phyloP scores from a whole-genome alignment of 306 rosid species.

The Nissolia schottii region DNA sequence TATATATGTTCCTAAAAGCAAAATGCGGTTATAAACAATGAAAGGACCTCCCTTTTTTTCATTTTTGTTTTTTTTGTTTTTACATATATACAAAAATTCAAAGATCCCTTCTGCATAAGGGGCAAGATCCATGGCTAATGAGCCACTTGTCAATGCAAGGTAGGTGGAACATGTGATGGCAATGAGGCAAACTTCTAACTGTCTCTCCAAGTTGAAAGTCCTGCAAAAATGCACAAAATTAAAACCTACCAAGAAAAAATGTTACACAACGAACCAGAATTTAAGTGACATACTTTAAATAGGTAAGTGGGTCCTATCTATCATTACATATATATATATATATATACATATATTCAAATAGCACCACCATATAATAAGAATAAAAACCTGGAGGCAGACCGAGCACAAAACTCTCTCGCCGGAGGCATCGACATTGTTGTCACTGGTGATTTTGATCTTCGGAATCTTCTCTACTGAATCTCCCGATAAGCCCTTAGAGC shows the following conservation, averaged over 20 bases:
- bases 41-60: no score
- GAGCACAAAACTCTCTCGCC: constrained; percentile 79
- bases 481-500: constrained; percentile 64
- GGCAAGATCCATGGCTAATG: constrained; percentile 82
- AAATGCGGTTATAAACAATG: constrained; percentile 25
- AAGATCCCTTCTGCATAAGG: constrained; percentile 85
- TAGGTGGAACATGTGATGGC: constrained; percentile 87
- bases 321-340: no score
- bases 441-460: constrained; percentile 53
- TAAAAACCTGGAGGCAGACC: constrained; percentile 95
- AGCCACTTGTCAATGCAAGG: constrained; percentile 96
- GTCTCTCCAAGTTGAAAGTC: constrained; percentile 82
- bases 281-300: no score
- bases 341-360: no score
- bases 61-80: constrained; percentile 19
- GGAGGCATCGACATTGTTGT: constrained; percentile 60
- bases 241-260: no score
- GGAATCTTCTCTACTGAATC: constrained; percentile 84
- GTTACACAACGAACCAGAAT: no score
- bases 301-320: no score
- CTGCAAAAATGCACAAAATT: no score
- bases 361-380: no score
- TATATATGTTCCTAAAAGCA: constrained; percentile 17
- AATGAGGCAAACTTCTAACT: constrained; percentile 75
- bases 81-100: constrained; percentile 38